Evolutionary conservation across 805 yeast species (phyloP), one percentile per base, ranked within the genome.

Genomic region (Zygosaccharomyces bailii): DNA sequence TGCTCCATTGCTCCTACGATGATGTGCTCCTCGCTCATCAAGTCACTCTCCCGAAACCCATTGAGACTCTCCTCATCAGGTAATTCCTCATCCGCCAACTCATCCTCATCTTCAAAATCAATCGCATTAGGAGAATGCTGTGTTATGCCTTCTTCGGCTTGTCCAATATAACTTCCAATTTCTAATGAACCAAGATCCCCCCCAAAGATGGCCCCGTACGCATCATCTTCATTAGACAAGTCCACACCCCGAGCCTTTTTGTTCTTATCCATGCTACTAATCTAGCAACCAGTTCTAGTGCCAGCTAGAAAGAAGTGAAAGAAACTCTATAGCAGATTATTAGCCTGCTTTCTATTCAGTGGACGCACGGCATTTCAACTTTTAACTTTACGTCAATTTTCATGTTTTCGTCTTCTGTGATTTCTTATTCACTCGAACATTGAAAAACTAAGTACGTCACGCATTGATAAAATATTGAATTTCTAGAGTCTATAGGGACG

Each of bases 61-160:
- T 14, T 23, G 2, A 37, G 24, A 9, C 46, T 52, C 30, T 53
- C 54, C 24, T 54, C 72, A 23, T 66, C 72, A 1, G 71, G 71
- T 27, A 48, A 21, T 25, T 86, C 95, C 36, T 90, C 96, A 18
- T 90, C 97, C 0, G 97, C 97, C 39, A 90, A 70, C 63, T 90
- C 97, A 53, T 90, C 97, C 57, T 86, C 95, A 61, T 87, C 96
- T 58, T 87, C 96, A 61, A 86, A 91, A 64, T 91, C 98, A 24
- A 89, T 71, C 7, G 99, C 99, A 63, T 90, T 91, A 5, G 79
- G 96, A 1, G 93, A 90, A 64, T 90, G 98, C 43, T 75, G 74
- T 69, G 64, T 76, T 14, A 50, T 68, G 14, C 77, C 82, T 24
- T 69, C 75, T 5, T 70, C 74, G 6, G 60, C 57, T 4, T 44